These are phyloP conservation scores for Gillenia trifoliata DNA, from an alignment of 306 rosid genomes.

Conservation along the genomic window DNA sequence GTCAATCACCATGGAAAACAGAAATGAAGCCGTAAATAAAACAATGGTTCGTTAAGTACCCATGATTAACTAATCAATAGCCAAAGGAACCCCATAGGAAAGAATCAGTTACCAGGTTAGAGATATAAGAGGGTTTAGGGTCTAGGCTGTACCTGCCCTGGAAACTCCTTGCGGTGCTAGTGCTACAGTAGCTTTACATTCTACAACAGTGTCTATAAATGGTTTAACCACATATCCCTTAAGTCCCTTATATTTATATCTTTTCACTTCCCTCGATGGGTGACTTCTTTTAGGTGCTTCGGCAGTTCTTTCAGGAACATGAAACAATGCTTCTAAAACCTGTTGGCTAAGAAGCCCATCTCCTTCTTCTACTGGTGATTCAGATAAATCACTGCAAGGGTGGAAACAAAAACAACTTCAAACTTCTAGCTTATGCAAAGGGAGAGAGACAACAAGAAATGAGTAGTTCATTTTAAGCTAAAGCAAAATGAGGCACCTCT, in stretches of 20 bases:
- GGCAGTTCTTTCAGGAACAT: slow-evolving; percentile 27
- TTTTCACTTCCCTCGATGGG: slow-evolving; percentile 6
- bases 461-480: background rate
- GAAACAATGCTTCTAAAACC: slow-evolving; percentile 31
- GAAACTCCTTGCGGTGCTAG: slow-evolving; percentile 8
- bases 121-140: background rate
- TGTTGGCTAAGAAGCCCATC: slow-evolving; percentile 23
- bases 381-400: slow-evolving; percentile 11
- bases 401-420: slow-evolving; percentile 4
- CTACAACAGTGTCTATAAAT: slow-evolving; percentile 2
- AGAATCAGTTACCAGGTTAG: background rate
- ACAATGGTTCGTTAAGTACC: no score
- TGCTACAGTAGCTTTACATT: background rate
- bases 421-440: background rate
- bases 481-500: background rate
- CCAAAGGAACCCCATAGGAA: background rate
- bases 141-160: slow-evolving; percentile 18
- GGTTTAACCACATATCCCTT: slow-evolving; percentile 9
- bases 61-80: background rate
- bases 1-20: background rate
- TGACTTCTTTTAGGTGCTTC: slow-evolving; percentile 16
- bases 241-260: slow-evolving; percentile 6
- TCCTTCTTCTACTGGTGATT: slow-evolving; percentile 8
- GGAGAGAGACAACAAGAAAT: background rate
- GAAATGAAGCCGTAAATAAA: background rate